phyloP scores from a whole-genome alignment of 1,139 yeast genomes.

The Yamadazyma atlantica region DNA sequence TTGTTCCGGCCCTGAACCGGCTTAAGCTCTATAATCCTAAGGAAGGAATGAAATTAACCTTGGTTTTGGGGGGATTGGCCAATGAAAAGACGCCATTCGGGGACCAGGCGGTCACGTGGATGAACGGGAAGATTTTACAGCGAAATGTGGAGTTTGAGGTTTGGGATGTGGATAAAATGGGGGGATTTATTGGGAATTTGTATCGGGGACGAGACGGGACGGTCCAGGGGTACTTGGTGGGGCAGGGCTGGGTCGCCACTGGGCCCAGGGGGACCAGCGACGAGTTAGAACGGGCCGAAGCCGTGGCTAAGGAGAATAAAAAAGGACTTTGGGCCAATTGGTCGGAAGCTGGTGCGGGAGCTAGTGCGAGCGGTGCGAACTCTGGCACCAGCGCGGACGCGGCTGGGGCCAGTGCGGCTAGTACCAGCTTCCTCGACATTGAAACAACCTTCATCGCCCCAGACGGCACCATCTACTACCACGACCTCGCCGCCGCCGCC shows the following conservation, averaged over 20 bases:
- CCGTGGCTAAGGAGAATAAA: conserved; percentile 51
- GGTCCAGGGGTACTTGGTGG: conserved; percentile 59
- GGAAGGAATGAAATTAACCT: conserved; percentile 67
- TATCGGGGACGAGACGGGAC: too few species aligned
- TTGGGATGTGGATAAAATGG: conserved; percentile 71
- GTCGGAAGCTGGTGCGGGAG: background rate
- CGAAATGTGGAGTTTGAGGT: conserved; percentile 71
- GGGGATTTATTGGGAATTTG: conserved; percentile 77
- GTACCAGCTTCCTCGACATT: conserved; percentile 67
- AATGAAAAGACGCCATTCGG: conserved; percentile 48
- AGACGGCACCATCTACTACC: conserved; percentile 55
- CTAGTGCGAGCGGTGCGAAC: too few species aligned
- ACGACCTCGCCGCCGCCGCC: conserved; percentile 39
- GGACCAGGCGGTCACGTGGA: conserved; percentile 55
- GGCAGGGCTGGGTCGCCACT: conserved; percentile 68
- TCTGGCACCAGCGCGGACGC: too few species aligned
- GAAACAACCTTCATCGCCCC: conserved; percentile 54
- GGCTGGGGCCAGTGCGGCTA: too few species aligned
- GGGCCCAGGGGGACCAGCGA: conserved; percentile 53
- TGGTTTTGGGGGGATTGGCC: conserved; percentile 75
- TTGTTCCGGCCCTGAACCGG: conserved; percentile 65
- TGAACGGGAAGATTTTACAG: conserved; percentile 61
- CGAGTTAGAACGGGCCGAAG: conserved; percentile 62
- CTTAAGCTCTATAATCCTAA: conserved; percentile 67
- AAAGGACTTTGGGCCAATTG: conserved; percentile 68